phyloP scores from a whole-genome alignment of 2,329 filamentous ascomycete genomes.

The Cytospora paraplurivora region DNA sequence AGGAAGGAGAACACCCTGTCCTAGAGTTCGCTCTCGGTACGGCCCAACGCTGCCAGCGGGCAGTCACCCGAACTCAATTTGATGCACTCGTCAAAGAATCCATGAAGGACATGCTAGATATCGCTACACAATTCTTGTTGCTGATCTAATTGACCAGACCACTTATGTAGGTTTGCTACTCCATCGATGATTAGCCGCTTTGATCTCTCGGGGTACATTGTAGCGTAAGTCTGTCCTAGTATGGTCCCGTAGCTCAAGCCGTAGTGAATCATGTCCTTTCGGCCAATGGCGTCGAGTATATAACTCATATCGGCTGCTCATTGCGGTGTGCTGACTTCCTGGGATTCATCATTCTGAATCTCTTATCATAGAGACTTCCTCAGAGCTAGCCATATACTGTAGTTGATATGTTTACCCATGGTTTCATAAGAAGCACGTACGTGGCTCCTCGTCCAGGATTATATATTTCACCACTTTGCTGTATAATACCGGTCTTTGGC shows the following conservation, averaged over 20 bases:
- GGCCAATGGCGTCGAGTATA: constrained; percentile 29
- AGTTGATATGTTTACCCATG: constrained; percentile 46
- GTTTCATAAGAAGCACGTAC: constrained; percentile 45
- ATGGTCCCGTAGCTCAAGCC: constrained; percentile 53
- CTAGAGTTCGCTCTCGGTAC: constrained; percentile 40
- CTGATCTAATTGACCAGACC: constrained; percentile 37
- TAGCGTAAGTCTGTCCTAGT: constrained; percentile 44
- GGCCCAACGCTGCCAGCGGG: constrained; percentile 42
- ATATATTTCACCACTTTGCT: constrained; percentile 43
- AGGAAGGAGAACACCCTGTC: constrained; percentile 39
- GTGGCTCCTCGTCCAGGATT: constrained; percentile 45
- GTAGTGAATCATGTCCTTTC: constrained; percentile 43
- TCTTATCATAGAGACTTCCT: constrained; percentile 31
- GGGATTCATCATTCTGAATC: constrained; percentile 25
- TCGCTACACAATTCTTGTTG: constrained; percentile 41
- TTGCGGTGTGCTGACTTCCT: constrained; percentile 27
- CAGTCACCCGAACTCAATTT: constrained; percentile 48
- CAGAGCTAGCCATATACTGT: constrained; percentile 52
- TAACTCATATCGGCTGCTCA: constrained; percentile 14
- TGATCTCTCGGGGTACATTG: constrained; percentile 43
- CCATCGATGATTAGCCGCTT: constrained; percentile 46
- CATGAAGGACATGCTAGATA: constrained; percentile 45
- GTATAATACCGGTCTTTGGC: constrained; percentile 33
- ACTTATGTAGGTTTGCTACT: constrained; percentile 45
- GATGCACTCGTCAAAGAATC: constrained; percentile 50